phyloP scores from a whole-genome alignment of 805 yeast genomes.

The Cyberlindnera mississippiensis region DNA sequence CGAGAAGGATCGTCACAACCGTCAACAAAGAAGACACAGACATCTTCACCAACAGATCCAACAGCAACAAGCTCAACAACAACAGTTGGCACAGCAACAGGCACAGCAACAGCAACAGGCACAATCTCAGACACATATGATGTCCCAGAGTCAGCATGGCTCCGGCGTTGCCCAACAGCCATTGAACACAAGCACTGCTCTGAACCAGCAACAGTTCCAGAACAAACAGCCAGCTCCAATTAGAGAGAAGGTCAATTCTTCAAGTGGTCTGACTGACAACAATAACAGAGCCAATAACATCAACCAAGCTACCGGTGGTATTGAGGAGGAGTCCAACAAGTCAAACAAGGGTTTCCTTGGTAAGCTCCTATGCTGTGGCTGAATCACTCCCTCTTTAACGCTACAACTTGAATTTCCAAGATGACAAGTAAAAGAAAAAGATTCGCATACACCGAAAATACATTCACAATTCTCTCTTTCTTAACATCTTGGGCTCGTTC shows the following conservation, averaged over 20 bases:
- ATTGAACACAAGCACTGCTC: constrained; percentile 20
- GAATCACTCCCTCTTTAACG: background rate
- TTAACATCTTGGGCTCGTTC: too few species aligned
- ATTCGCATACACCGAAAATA: too few species aligned
- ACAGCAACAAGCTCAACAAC: constrained; percentile 19
- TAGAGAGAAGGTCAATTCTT: constrained; percentile 26
- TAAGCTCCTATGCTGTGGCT: constrained; percentile 25
- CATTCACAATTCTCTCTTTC: too few species aligned
- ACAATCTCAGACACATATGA: constrained; percentile 14
- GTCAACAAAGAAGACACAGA: constrained; percentile 29
- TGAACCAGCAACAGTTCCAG: constrained; percentile 28
- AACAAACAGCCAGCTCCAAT: constrained; percentile 30
- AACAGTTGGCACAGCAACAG: constrained; percentile 15
- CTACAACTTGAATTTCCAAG: too few species aligned
- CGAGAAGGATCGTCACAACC: constrained; percentile 27
- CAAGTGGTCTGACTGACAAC: constrained; percentile 19
- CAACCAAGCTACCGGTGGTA: constrained; percentile 13
- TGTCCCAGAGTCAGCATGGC: constrained; percentile 15
- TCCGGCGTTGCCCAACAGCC: constrained; percentile 13
- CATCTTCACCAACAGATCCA: constrained; percentile 27
- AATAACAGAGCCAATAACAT: constrained; percentile 18
- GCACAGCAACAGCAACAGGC: constrained; percentile 13
- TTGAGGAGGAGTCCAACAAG: constrained; percentile 16
- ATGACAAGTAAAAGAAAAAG: background rate
- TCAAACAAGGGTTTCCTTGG: constrained; percentile 25